Conservation (phyloP, 345 rosid species). For the Gossypium arboreum region DNA sequence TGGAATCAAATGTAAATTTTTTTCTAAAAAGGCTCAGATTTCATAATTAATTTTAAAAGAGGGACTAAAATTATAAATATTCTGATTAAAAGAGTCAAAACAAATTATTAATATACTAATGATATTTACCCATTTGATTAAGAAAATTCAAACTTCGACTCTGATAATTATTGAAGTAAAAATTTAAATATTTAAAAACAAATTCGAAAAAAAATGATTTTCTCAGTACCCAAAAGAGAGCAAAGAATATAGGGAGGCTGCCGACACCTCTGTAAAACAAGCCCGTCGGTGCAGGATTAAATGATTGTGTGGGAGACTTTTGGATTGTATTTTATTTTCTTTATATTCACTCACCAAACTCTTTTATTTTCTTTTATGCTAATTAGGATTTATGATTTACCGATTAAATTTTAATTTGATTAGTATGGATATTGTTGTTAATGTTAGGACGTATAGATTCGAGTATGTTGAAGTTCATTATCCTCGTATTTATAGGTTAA, state of each 20-base stretch:
- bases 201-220: conserved; percentile 3
- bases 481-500: too few species aligned
- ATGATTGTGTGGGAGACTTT: neutral
- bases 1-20: too few species aligned
- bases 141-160: too few species aligned
- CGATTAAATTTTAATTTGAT: too few species aligned
- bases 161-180: too few species aligned
- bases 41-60: too few species aligned
- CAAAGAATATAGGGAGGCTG: neutral
- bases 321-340: neutral
- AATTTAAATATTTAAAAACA: neutral
- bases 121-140: too few species aligned
- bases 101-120: too few species aligned
- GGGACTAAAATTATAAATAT: too few species aligned
- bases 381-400: neutral
- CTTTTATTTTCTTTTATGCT: neutral
- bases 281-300: conserved; percentile 10
- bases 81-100: too few species aligned
- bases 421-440: too few species aligned
- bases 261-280: neutral
- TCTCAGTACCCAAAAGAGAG: neutral
- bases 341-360: neutral
- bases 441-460: rapidly evolving
- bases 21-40: too few species aligned
- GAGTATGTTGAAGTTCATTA: rapidly evolving